phyloP scores from a whole-genome alignment of 192 early-diverging fungal species.

The Entomortierella chlamydospora region DNA sequence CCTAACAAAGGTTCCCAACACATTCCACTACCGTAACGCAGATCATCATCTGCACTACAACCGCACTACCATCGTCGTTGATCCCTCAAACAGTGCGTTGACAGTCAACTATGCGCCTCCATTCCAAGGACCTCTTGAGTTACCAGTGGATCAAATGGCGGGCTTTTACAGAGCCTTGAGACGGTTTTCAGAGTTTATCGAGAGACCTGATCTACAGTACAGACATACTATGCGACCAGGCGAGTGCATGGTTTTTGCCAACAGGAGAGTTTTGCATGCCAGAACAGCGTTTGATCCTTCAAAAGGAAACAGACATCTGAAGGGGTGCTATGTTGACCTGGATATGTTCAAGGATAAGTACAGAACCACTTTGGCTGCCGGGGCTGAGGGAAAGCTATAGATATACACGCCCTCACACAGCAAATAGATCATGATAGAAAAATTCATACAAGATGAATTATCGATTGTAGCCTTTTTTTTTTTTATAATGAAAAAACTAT shows the following conservation, averaged over 20 bases:
- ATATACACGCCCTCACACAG: background rate
- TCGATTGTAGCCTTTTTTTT: background rate
- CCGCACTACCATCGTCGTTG: slow-evolving; percentile 71
- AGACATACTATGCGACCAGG: slow-evolving; percentile 73
- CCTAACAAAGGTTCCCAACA: slow-evolving; percentile 69
- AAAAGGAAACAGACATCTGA: slow-evolving; percentile 80
- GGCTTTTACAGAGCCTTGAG: slow-evolving; percentile 76
- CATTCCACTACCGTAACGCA: slow-evolving; percentile 86
- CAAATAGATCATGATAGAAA: background rate
- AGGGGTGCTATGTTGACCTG: slow-evolving; percentile 71
- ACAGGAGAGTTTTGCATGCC: slow-evolving; percentile 84
- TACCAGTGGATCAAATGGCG: slow-evolving; percentile 54
- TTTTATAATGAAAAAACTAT: too few species aligned
- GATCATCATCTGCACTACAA: slow-evolving; percentile 79
- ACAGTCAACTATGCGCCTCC: slow-evolving; percentile 85
- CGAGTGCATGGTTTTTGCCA: slow-evolving; percentile 81
- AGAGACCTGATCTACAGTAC: slow-evolving; percentile 65
- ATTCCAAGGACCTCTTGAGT: slow-evolving; percentile 81
- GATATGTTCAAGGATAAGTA: slow-evolving; percentile 71
- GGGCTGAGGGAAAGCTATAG: slow-evolving; percentile 20
- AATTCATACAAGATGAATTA: background rate
- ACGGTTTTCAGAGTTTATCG: slow-evolving; percentile 68
- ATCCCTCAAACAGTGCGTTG: slow-evolving; percentile 50
- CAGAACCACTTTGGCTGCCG: slow-evolving; percentile 24
- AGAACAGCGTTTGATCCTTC: slow-evolving; percentile 76